Evolutionary conservation across 1,284 basidiomycete genomes (phyloP), one percentile per base, ranked within the genome.

Genomic region (Pterula multifida): DNA sequence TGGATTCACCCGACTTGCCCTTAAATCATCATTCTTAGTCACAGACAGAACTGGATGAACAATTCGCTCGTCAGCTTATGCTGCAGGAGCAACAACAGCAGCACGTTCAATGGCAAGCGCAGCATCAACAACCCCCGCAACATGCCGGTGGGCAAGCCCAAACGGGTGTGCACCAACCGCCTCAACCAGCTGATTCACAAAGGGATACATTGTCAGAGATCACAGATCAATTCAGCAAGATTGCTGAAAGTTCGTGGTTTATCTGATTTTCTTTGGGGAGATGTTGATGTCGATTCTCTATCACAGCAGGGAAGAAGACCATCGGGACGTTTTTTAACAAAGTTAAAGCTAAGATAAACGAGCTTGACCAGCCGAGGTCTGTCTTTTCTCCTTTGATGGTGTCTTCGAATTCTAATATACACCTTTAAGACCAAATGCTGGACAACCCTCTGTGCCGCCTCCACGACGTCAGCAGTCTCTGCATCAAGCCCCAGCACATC

Each of bases 291-390:
- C 36, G 13, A 35, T 26, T 36, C 19, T 51, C 6, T 52, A 26
- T 24, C 19, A 4, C 53, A 88, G 85, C 73, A 52, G 84, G 86
- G 2, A 87, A 84, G 68, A 84, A 79, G 62, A 89, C 86, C 0
- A 76, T 89, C 63, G 78, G 73, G 45, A 75, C 69, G 9, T 63
- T 90, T 26, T 69, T 88, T 45, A 78, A 76, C 26, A 88, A 82
- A 60, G 82, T 87, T 46, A 87, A 79, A 59, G 78, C 84, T 6
- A 89, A 88, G 72, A 79, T 88, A 55, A 79, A 83, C 58, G 87
- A 89, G 57, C 78, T 79, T 53, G 84, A 89, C 35, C 75, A 78
- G 55, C 63, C 68, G 49, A 54, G 56, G 51, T 58, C 45, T 15
- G 47, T 44, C 19, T n/a, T 12, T 19, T 39, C 12, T 47, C 36